Conservation (phyloP, 805 yeast genomes). For the Ascoidea asiatica region DNA sequence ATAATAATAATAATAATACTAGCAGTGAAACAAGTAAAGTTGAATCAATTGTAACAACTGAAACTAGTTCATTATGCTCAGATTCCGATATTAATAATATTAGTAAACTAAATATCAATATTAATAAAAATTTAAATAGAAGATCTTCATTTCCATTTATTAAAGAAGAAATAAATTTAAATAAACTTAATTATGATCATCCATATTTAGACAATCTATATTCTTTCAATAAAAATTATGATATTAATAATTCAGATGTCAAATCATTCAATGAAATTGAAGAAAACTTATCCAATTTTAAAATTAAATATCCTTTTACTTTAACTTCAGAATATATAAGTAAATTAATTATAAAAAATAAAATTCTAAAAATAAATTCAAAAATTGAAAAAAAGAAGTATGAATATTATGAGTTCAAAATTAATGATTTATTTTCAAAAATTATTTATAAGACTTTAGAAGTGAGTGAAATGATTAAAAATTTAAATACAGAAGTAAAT, state of each 20-base stretch:
- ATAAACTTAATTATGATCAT: conserved; percentile 16
- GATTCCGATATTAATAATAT: too few species aligned
- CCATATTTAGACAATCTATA: conserved; percentile 8
- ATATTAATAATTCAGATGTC: neutral
- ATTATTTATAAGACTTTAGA: neutral
- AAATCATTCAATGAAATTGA: neutral
- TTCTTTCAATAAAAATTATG: neutral
- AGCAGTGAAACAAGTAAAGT: too few species aligned
- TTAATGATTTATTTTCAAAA: neutral
- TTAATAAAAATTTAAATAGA: conserved; percentile 17
- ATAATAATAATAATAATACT: neutral
- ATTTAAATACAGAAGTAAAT: conserved; percentile 12
- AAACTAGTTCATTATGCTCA: too few species aligned
- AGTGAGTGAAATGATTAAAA: neutral
- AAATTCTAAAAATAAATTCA: neutral
- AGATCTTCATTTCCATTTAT: conserved; percentile 27
- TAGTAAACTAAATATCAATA: too few species aligned
- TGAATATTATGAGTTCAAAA: neutral
- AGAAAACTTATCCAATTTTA: neutral
- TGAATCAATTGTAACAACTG: conserved; percentile 1
- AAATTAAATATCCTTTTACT: neutral
- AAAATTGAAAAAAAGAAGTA: too few species aligned
- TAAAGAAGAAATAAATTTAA: conserved; percentile 18
- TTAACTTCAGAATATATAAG: neutral
- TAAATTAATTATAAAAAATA: too few species aligned